phyloP scores from a whole-genome alignment of 73 alveolate species.

The Paramecium sexaurelia region DNA sequence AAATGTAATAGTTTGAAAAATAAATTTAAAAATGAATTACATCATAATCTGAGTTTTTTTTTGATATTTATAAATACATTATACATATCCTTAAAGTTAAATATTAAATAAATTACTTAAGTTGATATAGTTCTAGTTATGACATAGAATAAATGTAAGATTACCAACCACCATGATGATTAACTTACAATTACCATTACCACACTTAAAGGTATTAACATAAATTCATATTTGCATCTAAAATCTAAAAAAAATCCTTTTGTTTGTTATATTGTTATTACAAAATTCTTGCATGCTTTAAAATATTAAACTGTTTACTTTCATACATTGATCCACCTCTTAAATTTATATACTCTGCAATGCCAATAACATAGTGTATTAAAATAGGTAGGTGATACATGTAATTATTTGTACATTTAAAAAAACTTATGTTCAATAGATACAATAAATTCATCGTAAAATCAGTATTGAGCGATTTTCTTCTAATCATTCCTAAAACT shows the following conservation, averaged over 20 bases:
- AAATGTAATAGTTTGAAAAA: no score
- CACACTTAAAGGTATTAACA: neutral
- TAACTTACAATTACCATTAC: neutral
- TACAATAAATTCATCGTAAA: slow-evolving; percentile 26
- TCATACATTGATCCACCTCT: neutral
- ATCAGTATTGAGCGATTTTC: neutral
- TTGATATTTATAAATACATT: neutral
- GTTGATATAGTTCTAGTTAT: neutral
- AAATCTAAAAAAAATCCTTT: slow-evolving; percentile 10
- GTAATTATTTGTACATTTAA: neutral
- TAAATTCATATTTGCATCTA: slow-evolving; percentile 33
- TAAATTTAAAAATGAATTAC: no score
- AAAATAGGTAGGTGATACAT: slow-evolving; percentile 29
- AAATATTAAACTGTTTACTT: neutral
- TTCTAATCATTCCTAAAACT: neutral
- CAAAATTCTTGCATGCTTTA: neutral
- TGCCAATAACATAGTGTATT: slow-evolving; percentile 25
- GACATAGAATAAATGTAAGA: neutral
- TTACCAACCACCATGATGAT: neutral
- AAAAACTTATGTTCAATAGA: slow-evolving; percentile 9
- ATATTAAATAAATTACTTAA: neutral
- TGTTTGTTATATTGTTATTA: neutral
- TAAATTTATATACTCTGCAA: neutral
- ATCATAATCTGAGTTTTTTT: neutral
- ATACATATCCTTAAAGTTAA: neutral